phyloP scores from a whole-genome alignment of 2,329 filamentous ascomycete genomes.

The Akanthomyces uredinophilus region DNA sequence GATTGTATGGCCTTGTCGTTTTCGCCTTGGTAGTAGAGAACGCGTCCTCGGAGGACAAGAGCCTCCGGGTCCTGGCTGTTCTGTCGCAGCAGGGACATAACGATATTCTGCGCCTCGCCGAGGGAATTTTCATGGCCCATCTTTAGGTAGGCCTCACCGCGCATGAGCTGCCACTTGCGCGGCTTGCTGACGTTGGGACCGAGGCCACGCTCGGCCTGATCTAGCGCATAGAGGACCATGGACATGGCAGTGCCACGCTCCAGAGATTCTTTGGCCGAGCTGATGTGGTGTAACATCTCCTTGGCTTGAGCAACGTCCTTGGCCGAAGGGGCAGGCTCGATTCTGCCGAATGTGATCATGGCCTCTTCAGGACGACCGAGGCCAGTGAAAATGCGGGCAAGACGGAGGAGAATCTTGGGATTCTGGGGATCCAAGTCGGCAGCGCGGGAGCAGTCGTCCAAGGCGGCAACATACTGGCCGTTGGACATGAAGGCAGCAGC shows the following conservation, averaged over 20 bases:
- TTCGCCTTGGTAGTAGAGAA: conserved; percentile 86
- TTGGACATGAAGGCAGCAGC: conserved; percentile 92
- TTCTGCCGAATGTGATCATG: conserved; percentile 72
- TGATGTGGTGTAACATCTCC: conserved; percentile 78
- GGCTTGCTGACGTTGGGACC: conserved; percentile 72
- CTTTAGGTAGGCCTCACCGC: conserved; percentile 85
- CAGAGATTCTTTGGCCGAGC: conserved; percentile 72
- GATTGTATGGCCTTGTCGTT: conserved; percentile 92
- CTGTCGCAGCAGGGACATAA: conserved; percentile 76
- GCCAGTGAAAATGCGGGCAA: conserved; percentile 85
- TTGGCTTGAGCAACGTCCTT: conserved; percentile 82
- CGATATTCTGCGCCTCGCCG: conserved; percentile 87
- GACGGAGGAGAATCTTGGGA: conserved; percentile 78
- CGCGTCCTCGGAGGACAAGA: conserved; percentile 79
- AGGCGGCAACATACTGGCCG: conserved; percentile 68
- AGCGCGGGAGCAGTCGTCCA: conserved; percentile 81
- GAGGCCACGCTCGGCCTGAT: conserved; percentile 80
- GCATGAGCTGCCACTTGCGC: conserved; percentile 89
- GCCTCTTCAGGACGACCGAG: conserved; percentile 85
- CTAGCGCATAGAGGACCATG: conserved; percentile 87
- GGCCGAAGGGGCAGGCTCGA: conserved; percentile 71
- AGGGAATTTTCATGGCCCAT: conserved; percentile 87
- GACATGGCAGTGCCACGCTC: conserved; percentile 73
- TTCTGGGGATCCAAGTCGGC: conserved; percentile 81
- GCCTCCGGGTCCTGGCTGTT: conserved; percentile 94